Evolutionary conservation across 352 stramenopile genomes (phyloP).

Genomic region (Phytophthora megakarya): DNA sequence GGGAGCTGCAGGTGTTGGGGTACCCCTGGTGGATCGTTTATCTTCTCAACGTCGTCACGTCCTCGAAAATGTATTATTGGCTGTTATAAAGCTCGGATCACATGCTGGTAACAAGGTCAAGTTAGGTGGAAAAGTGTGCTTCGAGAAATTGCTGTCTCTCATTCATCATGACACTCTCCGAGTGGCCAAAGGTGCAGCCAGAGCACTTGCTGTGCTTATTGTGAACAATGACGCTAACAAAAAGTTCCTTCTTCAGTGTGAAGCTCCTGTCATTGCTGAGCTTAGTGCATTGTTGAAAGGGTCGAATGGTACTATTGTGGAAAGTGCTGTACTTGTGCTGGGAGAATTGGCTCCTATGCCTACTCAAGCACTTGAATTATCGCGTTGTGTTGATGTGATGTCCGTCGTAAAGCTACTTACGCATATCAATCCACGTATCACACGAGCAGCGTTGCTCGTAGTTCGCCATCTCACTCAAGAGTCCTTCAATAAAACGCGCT

Average conservation of each 20-base stretch:
- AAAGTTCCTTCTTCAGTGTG: slow-evolving; percentile 65
- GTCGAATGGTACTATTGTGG: slow-evolving; percentile 68
- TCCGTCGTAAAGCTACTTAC: slow-evolving; percentile 65
- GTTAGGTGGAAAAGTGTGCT: slow-evolving; percentile 70
- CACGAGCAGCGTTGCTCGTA: slow-evolving; percentile 56
- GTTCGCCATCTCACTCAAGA: slow-evolving; percentile 71
- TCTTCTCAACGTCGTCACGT: slow-evolving; percentile 73
- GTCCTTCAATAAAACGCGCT: slow-evolving; percentile 81
- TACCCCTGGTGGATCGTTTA: slow-evolving; percentile 60
- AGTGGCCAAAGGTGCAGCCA: slow-evolving; percentile 70
- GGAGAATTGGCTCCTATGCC: slow-evolving; percentile 65
- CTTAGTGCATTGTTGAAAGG: slow-evolving; percentile 67
- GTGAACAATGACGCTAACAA: slow-evolving; percentile 78
- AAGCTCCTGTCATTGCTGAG: slow-evolving; percentile 53
- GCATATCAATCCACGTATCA: slow-evolving; percentile 64
- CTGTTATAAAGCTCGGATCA: slow-evolving; percentile 68
- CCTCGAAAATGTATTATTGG: slow-evolving; percentile 70
- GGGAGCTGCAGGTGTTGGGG: slow-evolving; percentile 47
- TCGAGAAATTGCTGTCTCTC: slow-evolving; percentile 70
- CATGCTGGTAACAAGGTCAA: slow-evolving; percentile 84
- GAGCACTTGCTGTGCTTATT: slow-evolving; percentile 62
- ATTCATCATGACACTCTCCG: slow-evolving; percentile 65
- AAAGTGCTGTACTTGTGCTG: slow-evolving; percentile 73
- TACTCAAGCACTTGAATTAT: slow-evolving; percentile 72
- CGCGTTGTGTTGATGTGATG: slow-evolving; percentile 67